A percentile compares a stretch with the other conserved stretches of the same genome.
phyloP scores from a whole-genome alignment of 106 monocot genomes.

The Dioscorea dumetorum region DNA sequence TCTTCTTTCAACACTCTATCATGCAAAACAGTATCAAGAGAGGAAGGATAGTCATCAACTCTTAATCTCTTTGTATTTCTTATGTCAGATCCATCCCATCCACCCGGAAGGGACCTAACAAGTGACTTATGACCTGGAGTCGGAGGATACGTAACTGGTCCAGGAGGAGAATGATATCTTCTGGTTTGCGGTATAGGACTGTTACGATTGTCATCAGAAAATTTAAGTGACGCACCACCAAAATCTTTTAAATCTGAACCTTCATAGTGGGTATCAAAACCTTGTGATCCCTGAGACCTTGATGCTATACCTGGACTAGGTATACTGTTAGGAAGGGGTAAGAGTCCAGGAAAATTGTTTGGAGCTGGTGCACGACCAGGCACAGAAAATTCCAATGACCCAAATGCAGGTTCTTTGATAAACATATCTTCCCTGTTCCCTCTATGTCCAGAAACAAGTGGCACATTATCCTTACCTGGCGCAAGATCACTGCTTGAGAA shows the following conservation, averaged over 20 bases:
- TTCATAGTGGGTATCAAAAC: constrained; percentile 29
- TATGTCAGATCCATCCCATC: constrained; percentile 46
- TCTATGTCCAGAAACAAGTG: constrained; percentile 22
- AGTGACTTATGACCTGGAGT: constrained; percentile 9
- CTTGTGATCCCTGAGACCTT: constrained; percentile 24
- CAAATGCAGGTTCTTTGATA: constrained; percentile 41
- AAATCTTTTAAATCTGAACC: constrained; percentile 31
- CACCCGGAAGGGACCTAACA: constrained; percentile 15
- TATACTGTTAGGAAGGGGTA: constrained; percentile 18
- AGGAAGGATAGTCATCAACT: constrained; percentile 30
- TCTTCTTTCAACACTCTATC: constrained; percentile 22
- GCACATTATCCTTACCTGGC: constrained; percentile 19
- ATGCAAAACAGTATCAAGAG: constrained; percentile 20
- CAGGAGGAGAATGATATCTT: constrained; percentile 46
- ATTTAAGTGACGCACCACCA: constrained; percentile 4
- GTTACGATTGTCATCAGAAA: constrained; percentile 14
- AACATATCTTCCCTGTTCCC: constrained; percentile 32
- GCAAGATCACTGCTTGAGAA: constrained; percentile 50
- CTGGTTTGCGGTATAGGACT: constrained; percentile 19
- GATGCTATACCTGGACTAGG: constrained; percentile 18
- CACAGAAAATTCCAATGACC: constrained; percentile 26
- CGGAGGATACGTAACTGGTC: constrained; percentile 20
- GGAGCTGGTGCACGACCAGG: constrained; percentile 21
- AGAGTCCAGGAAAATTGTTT: constrained; percentile 32
- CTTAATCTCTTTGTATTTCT: constrained; percentile 83